Evolutionary conservation across 495 filamentous ascomycete genomes (phyloP).

Genomic region (Penicillium paxilli): DNA sequence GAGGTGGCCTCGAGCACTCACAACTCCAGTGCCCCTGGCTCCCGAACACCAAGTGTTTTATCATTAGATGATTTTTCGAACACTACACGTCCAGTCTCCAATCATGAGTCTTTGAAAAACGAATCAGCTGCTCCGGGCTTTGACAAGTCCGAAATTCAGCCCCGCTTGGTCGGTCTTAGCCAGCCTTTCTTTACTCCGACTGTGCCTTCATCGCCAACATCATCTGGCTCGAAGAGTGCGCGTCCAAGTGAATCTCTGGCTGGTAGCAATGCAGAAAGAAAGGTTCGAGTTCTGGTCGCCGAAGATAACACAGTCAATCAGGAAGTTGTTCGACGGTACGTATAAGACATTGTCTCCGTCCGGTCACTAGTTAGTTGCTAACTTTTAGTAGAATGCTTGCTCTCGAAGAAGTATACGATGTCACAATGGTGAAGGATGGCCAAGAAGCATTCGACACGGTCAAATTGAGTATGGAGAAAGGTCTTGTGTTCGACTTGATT

Average conservation of each 20-base stretch:
- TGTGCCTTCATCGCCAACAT: conserved; percentile 35
- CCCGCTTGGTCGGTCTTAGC: conserved; percentile 78
- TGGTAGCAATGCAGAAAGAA: conserved; percentile 49
- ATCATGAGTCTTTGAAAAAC: conserved; percentile 21
- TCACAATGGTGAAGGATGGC: conserved; percentile 81
- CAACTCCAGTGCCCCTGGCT: conserved; percentile 22
- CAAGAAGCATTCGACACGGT: conserved; percentile 87
- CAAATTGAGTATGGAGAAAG: conserved; percentile 73
- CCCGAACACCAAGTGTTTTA: conserved; percentile 28
- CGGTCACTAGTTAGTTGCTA: neutral
- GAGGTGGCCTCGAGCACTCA: conserved; percentile 57
- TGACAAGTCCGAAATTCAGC: conserved; percentile 54
- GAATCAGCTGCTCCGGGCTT: conserved; percentile 25
- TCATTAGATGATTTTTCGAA: conserved; percentile 33
- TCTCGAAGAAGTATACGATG: conserved; percentile 70
- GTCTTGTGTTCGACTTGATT: conserved; percentile 74
- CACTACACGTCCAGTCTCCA: conserved; percentile 22
- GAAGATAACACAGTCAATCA: conserved; percentile 96
- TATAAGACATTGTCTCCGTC: neutral
- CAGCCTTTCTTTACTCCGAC: conserved; percentile 80
- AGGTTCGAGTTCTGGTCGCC: conserved; percentile 82
- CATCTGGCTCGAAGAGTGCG: conserved; percentile 29
- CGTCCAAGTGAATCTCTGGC: conserved; percentile 32
- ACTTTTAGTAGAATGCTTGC: conserved; percentile 53
- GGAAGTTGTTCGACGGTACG: conserved; percentile 73